phyloP scores from a whole-genome alignment of 2,329 filamentous ascomycete species.

The Exophiala phaeomuriformis region DNA sequence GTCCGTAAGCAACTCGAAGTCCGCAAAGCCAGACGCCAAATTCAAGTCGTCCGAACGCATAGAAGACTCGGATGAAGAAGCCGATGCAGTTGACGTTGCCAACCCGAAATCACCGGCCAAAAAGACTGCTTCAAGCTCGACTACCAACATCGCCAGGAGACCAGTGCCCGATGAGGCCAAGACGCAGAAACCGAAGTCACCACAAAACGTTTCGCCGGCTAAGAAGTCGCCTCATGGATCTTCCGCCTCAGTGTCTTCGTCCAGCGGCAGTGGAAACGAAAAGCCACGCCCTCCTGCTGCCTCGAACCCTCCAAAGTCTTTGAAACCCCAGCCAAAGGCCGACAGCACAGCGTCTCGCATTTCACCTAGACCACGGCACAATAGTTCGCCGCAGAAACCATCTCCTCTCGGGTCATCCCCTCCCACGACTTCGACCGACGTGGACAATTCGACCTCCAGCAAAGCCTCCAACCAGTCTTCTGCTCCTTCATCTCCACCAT shows the following conservation, averaged over 20 bases:
- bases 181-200: conserved; percentile 7
- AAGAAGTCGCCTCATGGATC: conserved; percentile 22
- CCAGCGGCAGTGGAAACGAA: conserved; percentile 18
- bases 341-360: conserved; percentile 17
- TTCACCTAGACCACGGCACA: conserved; percentile 33
- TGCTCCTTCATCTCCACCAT: conserved; percentile 42
- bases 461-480: conserved; percentile 37
- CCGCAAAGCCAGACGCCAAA: conserved; percentile 37
- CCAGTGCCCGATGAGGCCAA: conserved; percentile 4
- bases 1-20: conserved; percentile 27
- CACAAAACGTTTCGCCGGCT: conserved; percentile 8
- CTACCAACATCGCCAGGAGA: conserved; percentile 6
- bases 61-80: conserved; percentile 46
- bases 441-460: conserved; percentile 40
- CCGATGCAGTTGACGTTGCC: conserved; percentile 39
- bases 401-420: conserved; percentile 56
- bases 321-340: conserved; percentile 16
- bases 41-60: conserved; percentile 50
- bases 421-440: conserved; percentile 54
- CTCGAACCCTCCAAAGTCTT: conserved; percentile 9
- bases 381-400: conserved; percentile 53
- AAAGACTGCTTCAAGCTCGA: conserved; percentile 2
- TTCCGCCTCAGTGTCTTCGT: conserved; percentile 20
- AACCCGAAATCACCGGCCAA: conserved; percentile 12
- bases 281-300: conserved; percentile 13